Percentiles rank a stretch among this genome's conserved stretches.
Evolutionary conservation across 176 grass and related monocot species (phyloP).

Genomic region (Musa acuminata): DNA sequence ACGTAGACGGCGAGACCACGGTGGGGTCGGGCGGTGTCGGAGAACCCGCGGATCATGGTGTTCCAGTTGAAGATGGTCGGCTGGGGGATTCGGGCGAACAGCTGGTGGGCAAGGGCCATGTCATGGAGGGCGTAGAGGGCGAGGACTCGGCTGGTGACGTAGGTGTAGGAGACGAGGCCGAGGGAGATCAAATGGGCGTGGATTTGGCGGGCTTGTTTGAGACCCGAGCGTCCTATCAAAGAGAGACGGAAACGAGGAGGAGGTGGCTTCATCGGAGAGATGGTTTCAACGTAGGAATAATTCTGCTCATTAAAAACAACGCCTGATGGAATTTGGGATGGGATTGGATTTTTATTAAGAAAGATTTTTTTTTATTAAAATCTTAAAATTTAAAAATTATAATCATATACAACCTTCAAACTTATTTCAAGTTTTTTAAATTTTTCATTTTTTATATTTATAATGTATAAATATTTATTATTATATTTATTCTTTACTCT

Average conservation of each 20-base stretch:
- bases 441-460: too few relatives aligned
- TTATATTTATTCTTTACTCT: too few relatives aligned
- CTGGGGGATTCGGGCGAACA: slow-evolving; percentile 6
- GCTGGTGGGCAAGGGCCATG: not conserved
- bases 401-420: too few relatives aligned
- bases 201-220: not conserved
- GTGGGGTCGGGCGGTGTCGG: not conserved
- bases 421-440: too few relatives aligned
- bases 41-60: slow-evolving; percentile 3
- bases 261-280: not conserved
- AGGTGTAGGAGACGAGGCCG: slow-evolving; percentile 15
- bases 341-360: too few relatives aligned
- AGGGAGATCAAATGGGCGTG: slow-evolving; percentile 6
- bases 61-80: slow-evolving; percentile 22
- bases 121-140: slow-evolving; percentile 14
- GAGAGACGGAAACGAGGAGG: not conserved
- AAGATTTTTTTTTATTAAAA: too few relatives aligned
- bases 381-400: too few relatives aligned
- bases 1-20: not conserved
- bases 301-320: too few relatives aligned
- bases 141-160: slow-evolving; percentile 16
- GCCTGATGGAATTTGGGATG: too few relatives aligned
- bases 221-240: not conserved
- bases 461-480: too few relatives aligned
- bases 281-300: too few relatives aligned